phyloP scores from a whole-genome alignment of 352 stramenopile species.

The Phytophthora meadii region DNA sequence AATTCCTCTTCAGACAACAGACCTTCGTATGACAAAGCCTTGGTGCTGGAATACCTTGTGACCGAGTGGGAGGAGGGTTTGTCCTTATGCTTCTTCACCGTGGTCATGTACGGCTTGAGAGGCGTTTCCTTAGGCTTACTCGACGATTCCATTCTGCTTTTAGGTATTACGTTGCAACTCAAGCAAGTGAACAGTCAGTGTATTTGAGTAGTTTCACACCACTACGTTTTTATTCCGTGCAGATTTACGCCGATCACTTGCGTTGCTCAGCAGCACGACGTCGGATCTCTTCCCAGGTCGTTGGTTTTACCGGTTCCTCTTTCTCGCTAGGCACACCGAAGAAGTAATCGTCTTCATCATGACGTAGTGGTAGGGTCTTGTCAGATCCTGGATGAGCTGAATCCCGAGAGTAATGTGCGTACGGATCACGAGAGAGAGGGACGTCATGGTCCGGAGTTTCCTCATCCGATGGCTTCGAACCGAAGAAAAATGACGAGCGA shows the following conservation, averaged over 20 bases:
- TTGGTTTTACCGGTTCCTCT: constrained; percentile 45
- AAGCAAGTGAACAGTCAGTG: constrained; percentile 20
- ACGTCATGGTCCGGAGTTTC: constrained; percentile 21
- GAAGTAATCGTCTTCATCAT: constrained; percentile 66
- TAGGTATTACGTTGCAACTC: too few relatives aligned
- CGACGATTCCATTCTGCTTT: constrained; percentile 13
- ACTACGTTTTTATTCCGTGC: constrained; percentile 5
- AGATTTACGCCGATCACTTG: constrained; percentile 46
- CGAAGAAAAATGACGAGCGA: constrained; percentile 64
- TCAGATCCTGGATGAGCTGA: constrained; percentile 13
- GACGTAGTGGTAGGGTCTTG: constrained; percentile 26
- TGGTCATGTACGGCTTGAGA: constrained; percentile 28
- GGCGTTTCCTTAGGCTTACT: constrained; percentile 2
- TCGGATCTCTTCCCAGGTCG: constrained; percentile 83
- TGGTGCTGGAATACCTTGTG: constrained; percentile 25
- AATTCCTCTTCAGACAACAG: constrained; percentile 70
- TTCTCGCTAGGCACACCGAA: constrained; percentile 37
- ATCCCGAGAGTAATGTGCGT: constrained; percentile 34
- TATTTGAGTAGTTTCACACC: neutral
- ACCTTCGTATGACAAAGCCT: constrained; percentile 62
- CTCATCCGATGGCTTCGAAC: constrained; percentile 22
- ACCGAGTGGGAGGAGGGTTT: constrained; percentile 10
- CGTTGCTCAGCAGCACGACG: constrained; percentile 54
- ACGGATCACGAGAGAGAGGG: constrained; percentile 50
- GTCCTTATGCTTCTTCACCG: constrained; percentile 7